These are phyloP conservation scores for Nicotiana tabacum DNA, from an alignment of 257 asterid genomes.

Conservation along the genomic window DNA sequence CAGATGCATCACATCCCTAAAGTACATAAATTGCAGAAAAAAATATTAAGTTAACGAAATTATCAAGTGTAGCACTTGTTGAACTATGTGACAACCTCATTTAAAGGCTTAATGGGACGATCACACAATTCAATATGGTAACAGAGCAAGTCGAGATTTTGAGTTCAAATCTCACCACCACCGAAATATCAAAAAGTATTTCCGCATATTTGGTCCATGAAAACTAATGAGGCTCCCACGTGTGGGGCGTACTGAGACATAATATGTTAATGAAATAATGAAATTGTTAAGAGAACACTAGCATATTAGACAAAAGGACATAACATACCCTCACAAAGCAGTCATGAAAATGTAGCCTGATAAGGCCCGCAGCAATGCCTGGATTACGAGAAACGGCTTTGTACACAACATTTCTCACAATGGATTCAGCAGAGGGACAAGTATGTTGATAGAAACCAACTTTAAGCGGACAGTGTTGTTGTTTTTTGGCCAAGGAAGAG, in stretches of 20 bases:
- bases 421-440: constrained; percentile 50
- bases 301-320: background rate
- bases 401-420: constrained; percentile 38
- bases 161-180: background rate
- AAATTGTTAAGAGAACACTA: background rate
- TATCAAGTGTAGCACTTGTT: background rate
- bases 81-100: background rate
- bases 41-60: background rate
- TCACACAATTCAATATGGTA: background rate
- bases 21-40: background rate
- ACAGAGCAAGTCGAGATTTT: background rate
- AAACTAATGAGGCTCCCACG: no score
- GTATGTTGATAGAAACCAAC: constrained; percentile 38
- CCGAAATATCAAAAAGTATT: no score
- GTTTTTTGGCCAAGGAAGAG: constrained; percentile 17
- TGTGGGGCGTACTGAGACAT: no score
- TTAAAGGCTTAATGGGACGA: background rate
- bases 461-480: constrained; percentile 19
- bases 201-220: no score
- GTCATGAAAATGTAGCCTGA: constrained; percentile 67
- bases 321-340: constrained; percentile 60
- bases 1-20: constrained; percentile 62
- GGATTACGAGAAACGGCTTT: constrained; percentile 34
- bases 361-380: constrained; percentile 63
- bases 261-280: background rate